Conservation (phyloP, 2,329 filamentous ascomycete species). For the Neonectria sp. region DNA sequence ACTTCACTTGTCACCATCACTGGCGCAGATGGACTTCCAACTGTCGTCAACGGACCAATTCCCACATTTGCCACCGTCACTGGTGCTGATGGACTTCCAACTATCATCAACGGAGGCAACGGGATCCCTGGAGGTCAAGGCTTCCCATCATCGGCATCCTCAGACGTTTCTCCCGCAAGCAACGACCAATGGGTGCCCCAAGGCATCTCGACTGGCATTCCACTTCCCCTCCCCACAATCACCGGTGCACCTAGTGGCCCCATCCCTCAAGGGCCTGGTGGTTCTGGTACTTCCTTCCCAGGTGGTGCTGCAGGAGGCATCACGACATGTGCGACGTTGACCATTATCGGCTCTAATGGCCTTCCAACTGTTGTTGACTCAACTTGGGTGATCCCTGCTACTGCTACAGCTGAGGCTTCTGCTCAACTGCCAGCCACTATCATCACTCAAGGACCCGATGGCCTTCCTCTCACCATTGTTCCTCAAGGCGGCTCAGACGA, state of each 20-base stretch:
- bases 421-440: constrained; percentile 32
- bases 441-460: constrained; percentile 32
- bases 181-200: constrained; percentile 34
- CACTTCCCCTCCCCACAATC: constrained; percentile 31
- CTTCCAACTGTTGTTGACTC: constrained; percentile 54
- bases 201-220: constrained; percentile 31
- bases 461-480: constrained; percentile 33
- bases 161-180: constrained; percentile 27
- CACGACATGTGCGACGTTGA: constrained; percentile 47
- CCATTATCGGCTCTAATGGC: constrained; percentile 52
- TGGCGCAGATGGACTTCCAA: constrained; percentile 35
- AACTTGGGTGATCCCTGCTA: constrained; percentile 48
- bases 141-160: constrained; percentile 27
- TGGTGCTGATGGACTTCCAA: constrained; percentile 47
- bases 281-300: constrained; percentile 27
- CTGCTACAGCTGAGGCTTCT: constrained; percentile 31
- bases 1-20: constrained; percentile 28
- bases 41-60: constrained; percentile 8
- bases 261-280: constrained; percentile 28
- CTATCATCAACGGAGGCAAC: constrained; percentile 40
- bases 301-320: constrained; percentile 28
- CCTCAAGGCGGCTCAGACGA: constrained; percentile 34
- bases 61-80: constrained; percentile 12
- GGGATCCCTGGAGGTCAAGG: constrained; percentile 27
- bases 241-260: constrained; percentile 25